Evolutionary conservation across 768 basidiomycete species (phyloP), one percentile per base, ranked within the genome.

Genomic region (Termitomyces sp.): DNA sequence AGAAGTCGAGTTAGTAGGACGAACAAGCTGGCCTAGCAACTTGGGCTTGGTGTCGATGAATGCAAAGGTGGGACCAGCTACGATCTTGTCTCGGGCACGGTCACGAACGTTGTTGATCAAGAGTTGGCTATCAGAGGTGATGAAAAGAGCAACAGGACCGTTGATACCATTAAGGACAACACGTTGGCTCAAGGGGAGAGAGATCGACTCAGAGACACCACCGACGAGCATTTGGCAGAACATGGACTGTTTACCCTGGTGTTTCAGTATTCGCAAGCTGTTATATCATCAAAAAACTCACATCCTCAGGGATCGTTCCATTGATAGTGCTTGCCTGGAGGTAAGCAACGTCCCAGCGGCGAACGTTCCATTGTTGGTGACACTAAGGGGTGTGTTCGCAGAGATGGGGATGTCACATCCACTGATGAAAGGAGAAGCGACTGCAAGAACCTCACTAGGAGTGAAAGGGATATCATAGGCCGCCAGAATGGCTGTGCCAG

Each of bases 161-260:
- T 88, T 83, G 68, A 91, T 74, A 53, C 80, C 81, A 0, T 58
- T 35, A 37, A 91, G 92, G 12, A 92, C 82, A 56, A 78, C 68
- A 62, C 90, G 92, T 58, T 79, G 61, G 59, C 68, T 61, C 61
- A 88, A 66, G 3, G 89, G 84, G 44, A 90, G 74, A 32, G 80
- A 64, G 64, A 89, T 72, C 5, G 90, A 72, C 64, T 69, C 68
- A 49, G 83, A 67, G 17, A 71, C 51, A 28, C 85, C 87, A 30
- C 88, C 91, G 54, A 82, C 61, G 62, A 93, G 69, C 81, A 93
- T 89, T 71, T 92, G 86, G 70, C 91, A 91, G 72, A 76, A 82
- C 34, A 88, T 66, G 59, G 64, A 66, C 86, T 88, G 63, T 19
- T 32, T 4, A 19, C 4, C 3, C 27, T n/a, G 32, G 11, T 25